A percentile compares a stretch with the other conserved stretches of the same genome.
Evolutionary conservation across 768 basidiomycete genomes (phyloP).

Genomic region (Cystobasidium tubakii): DNA sequence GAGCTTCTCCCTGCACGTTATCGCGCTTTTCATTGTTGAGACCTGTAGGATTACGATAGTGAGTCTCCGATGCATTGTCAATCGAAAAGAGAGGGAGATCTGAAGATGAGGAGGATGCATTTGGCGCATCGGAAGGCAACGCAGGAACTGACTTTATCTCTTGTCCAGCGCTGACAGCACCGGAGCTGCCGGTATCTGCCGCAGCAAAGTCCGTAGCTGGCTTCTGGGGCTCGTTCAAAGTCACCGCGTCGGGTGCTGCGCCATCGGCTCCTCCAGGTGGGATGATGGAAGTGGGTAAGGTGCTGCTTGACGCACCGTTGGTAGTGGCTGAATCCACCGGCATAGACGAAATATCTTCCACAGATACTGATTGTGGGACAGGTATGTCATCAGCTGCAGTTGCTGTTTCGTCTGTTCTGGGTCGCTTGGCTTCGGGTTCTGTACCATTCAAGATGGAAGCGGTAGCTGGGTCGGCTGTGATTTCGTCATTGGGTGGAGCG

Average conservation of each 20-base stretch:
- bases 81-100: neutral
- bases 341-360: neutral
- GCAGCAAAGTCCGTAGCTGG: neutral
- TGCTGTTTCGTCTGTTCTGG: neutral
- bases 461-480: constrained; percentile 6
- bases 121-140: neutral
- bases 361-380: neutral
- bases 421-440: constrained; percentile 10
- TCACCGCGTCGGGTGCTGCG: neutral
- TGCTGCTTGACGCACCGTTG: constrained; percentile 6
- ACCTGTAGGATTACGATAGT: neutral
- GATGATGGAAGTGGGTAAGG: neutral
- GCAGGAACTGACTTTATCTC: neutral
- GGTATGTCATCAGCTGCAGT: neutral
- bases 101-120: neutral
- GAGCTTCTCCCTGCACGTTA: neutral
- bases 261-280: neutral
- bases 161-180: neutral
- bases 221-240: constrained; percentile 1
- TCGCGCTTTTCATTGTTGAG: constrained; percentile 4
- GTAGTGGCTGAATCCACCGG: neutral
- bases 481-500: constrained; percentile 2
- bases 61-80: neutral
- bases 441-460: neutral
- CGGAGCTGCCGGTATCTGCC: neutral